A percentile compares a stretch with the other conserved stretches of the same genome.
phyloP scores from a whole-genome alignment of 2,329 filamentous ascomycete species.

The Aureobasidium sp. region DNA sequence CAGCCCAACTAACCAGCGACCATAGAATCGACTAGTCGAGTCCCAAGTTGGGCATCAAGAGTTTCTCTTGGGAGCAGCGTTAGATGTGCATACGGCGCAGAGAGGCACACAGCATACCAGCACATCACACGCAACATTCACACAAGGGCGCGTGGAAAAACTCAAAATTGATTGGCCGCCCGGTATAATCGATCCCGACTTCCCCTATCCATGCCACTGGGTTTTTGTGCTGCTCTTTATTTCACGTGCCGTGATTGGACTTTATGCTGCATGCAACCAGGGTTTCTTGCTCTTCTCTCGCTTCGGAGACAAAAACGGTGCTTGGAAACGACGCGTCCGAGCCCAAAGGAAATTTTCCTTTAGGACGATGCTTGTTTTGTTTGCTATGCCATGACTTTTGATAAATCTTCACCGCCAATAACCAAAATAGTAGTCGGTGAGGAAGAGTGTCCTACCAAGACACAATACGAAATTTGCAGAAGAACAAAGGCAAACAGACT shows the following conservation, averaged over 20 bases:
- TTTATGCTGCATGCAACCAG: slow-evolving; percentile 3
- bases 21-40: slow-evolving; percentile 1
- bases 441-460: no score
- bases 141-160: background rate
- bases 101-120: background rate
- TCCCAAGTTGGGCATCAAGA: slow-evolving; percentile 2
- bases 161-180: background rate
- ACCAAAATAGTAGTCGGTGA: background rate
- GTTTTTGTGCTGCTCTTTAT: background rate
- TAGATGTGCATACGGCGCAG: background rate
- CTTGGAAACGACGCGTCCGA: background rate
- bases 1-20: background rate
- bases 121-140: slow-evolving; percentile 6
- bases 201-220: slow-evolving; percentile 7
- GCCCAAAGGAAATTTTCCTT: background rate
- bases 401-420: background rate
- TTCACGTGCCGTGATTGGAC: slow-evolving; percentile 13
- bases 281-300: background rate
- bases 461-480: background rate
- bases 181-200: background rate
- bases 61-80: background rate
- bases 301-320: background rate
- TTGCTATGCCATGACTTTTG: no score
- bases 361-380: background rate
- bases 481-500: background rate